Percentiles rank a stretch among this genome's conserved stretches.
These are phyloP conservation scores for Alternaria atra DNA, from an alignment of 2,329 filamentous ascomycete genomes.

Conservation along the genomic window DNA sequence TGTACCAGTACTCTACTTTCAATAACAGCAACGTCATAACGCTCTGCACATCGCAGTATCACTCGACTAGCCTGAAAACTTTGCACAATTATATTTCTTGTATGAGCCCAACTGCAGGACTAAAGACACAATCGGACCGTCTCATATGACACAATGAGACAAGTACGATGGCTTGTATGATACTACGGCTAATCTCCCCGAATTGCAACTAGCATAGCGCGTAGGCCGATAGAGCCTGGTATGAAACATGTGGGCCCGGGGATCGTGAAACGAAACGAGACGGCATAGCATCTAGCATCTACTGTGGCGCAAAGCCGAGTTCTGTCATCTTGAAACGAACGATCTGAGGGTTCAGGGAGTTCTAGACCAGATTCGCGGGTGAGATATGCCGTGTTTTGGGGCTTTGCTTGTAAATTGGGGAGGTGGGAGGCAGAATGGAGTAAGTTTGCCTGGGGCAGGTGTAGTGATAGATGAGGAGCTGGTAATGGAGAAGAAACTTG, in stretches of 20 bases:
- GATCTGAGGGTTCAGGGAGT: not conserved
- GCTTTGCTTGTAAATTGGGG: not conserved
- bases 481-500: not conserved
- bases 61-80: not conserved
- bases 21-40: not conserved
- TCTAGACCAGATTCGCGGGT: not conserved
- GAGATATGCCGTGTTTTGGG: not conserved
- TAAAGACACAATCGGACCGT: not conserved
- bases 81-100: not conserved
- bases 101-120: not conserved
- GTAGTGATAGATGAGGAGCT: not conserved
- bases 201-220: not conserved
- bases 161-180: not conserved
- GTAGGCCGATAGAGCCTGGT: not conserved
- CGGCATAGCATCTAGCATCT: not conserved
- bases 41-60: not conserved
- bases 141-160: not conserved
- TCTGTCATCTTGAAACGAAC: constrained; percentile 2
- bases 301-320: not conserved
- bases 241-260: constrained; percentile 1
- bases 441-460: not conserved
- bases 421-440: not conserved
- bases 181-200: not conserved
- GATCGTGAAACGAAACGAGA: constrained; percentile 1
- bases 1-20: not conserved